Evolutionary conservation across 2,329 filamentous ascomycete species (phyloP), one percentile per base, ranked within the genome.

Genomic region (Cryphonectria carpinicola): DNA sequence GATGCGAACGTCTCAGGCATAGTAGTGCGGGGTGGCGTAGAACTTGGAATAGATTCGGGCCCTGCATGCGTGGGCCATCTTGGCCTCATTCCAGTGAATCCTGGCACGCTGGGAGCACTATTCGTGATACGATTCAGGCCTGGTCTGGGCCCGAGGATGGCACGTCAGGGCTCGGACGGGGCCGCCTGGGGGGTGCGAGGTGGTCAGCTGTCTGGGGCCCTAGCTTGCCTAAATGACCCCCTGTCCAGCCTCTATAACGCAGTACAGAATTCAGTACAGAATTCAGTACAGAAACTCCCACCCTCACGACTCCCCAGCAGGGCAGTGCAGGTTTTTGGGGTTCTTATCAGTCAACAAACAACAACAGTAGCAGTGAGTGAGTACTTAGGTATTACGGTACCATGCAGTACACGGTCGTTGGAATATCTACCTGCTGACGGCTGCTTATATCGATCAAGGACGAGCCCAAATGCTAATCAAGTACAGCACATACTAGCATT

Each of bases 61-160:
- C 54, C 54, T 58, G 54, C 54, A 58, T 58, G 54, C 54, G 54
- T 35, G 54, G 54, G 54, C 49, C 54, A 17, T 17, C 28, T 32
- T 32, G 54, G 37, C 10, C 37, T 32, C 54, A 58, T 35, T 35
- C 54, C 54, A 58, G 22, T 32, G 28, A 58, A 58, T 19, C 54
- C 54, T 58, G 32, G 32, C 32, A 32, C 32, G 32, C 32, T 32
- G 7, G 5, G 2, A 58, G 11, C 52, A 56, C n/a, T 13, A 7
- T 28, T 25, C 25, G 52, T 49, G 46, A 11, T n/a, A 22, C 22
- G 19, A n/a, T 49, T n/a, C 46, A 49, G 46, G 46, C 46, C 46
- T 49, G 11, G 46, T n/a, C 17, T n/a, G 46, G 46, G 46, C n/a
- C 46, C 19, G 46, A 49, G 43, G 43, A 49, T 7, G 43, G 17